phyloP scores from a whole-genome alignment of 305 asterid genomes.

The Plantago coronopus region DNA sequence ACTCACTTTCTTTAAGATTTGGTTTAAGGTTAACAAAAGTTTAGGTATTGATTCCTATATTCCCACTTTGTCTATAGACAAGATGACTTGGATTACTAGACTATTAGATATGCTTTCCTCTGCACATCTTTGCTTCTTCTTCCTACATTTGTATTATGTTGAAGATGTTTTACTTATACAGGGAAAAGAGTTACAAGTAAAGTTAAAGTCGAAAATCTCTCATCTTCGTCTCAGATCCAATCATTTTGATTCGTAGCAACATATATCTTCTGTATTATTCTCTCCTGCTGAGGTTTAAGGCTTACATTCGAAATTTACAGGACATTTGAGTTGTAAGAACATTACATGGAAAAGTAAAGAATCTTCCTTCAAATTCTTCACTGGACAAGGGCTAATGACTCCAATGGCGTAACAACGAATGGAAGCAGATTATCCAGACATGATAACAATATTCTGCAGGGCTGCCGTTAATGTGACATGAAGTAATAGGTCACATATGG shows the following conservation, averaged over 20 bases:
- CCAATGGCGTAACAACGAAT: neutral
- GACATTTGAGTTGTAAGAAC: neutral
- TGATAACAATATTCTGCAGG: constrained; percentile 13
- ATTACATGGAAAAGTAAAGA: no score
- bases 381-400: neutral
- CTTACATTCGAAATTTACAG: neutral
- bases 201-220: neutral
- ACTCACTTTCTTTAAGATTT: neutral
- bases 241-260: neutral
- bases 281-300: neutral
- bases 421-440: constrained; percentile 16
- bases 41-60: neutral
- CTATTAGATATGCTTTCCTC: neutral
- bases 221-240: neutral
- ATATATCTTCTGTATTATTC: neutral
- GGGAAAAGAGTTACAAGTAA: neutral
- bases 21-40: constrained; percentile 2
- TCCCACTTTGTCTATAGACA: neutral
- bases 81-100: neutral
- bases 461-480: constrained; percentile 18
- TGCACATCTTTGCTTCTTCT: neutral
- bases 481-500: constrained; percentile 6
- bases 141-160: neutral
- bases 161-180: no score
- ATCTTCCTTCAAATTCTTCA: neutral